phyloP scores from a whole-genome alignment of 305 asterid species.

The Fraxinus angustifolia region DNA sequence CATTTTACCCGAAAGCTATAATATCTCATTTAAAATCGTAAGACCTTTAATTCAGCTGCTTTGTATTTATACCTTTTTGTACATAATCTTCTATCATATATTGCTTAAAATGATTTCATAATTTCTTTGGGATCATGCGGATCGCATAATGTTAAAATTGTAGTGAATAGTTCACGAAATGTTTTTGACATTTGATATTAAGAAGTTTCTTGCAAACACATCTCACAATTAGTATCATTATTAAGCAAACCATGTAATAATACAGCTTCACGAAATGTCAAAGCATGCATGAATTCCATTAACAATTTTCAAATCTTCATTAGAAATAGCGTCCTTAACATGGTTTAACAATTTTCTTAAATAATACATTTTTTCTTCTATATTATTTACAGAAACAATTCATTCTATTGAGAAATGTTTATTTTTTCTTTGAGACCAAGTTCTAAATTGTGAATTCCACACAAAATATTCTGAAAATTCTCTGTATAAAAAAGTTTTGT shows the following conservation, averaged over 20 bases:
- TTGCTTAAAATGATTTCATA: background rate
- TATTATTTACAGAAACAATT: background rate
- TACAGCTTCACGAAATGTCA: background rate
- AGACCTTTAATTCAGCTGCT: background rate
- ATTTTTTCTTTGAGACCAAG: background rate
- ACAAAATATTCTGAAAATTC: too few species aligned
- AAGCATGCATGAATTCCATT: background rate
- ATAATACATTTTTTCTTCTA: too few species aligned
- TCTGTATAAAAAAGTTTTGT: background rate
- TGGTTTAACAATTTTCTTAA: background rate
- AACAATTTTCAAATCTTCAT: too few species aligned
- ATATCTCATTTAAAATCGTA: too few species aligned
- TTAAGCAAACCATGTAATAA: background rate
- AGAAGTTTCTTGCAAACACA: background rate
- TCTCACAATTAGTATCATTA: background rate
- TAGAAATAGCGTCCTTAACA: too few species aligned
- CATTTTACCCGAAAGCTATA: background rate
- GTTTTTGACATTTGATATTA: background rate
- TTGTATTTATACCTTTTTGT: background rate
- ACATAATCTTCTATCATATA: background rate
- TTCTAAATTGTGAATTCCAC: background rate
- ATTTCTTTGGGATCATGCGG: background rate
- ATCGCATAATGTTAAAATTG: background rate
- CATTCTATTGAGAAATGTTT: background rate
- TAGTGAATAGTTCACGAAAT: too few species aligned